Evolutionary conservation across 495 filamentous ascomycete genomes (phyloP), one percentile per base, ranked within the genome.

Genomic region (Staphylotrichum longicolle): DNA sequence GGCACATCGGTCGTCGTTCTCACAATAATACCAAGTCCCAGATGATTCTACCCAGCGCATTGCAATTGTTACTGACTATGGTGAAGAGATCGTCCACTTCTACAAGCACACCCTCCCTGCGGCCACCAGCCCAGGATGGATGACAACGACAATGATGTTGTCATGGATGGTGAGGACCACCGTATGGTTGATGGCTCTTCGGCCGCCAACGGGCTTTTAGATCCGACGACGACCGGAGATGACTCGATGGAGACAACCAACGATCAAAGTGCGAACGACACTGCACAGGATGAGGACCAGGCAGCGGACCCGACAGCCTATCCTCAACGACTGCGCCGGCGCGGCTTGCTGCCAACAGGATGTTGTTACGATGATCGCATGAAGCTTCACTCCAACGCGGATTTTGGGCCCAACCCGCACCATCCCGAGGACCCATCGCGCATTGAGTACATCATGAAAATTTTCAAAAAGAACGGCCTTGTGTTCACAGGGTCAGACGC

Each of bases 391-490:
- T 87, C 87, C 41, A 95, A 96, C 66, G 82, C 91, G 5, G 84
- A 88, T 64, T 82, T 74, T 82, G 82, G 69, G 66, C 79, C 71
- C 48, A 79, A 79, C 46, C 89, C 93, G 15, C 85, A 91, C 59
- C 94, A 99, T 64, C 94, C 95, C 2, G 94, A 99, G 74, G 92
- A 98, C 64, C 95, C 95, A 0, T 82, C 90, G 33, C 84, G 94
- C 6, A 97, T 98, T 54, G 88, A 88, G 54, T 85, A 86, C 65
- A 99, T 99, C 63, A 95, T 91, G 83, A 85, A 88, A 60, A 88
- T 86, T 27, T 85, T 99, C 54, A 90, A 86, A 66, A 77, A 84
- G 62, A 87, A 86, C 52, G 91, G 90, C 2, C 81, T 99, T 12
- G 82, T 96, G 14, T 82, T 75, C 58, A 73, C 72, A 0, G 84